phyloP scores from a whole-genome alignment of 1,139 yeast genomes.

The Yarrowia galli region DNA sequence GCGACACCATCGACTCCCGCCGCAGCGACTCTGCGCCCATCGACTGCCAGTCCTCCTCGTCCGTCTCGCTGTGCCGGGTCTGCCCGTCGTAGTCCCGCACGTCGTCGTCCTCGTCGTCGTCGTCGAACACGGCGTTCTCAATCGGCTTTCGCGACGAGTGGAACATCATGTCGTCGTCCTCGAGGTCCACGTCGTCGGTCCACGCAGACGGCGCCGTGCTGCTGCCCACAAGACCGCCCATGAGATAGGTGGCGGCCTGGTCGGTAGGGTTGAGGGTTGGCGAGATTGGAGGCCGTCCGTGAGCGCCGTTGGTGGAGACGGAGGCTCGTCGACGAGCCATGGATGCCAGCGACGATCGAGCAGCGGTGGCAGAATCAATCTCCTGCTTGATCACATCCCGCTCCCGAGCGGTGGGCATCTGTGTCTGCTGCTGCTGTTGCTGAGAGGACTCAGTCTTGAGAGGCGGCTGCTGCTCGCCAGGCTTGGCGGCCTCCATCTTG shows the following conservation, averaged over 20 bases:
- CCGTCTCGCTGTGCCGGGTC: constrained; percentile 62
- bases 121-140: constrained; percentile 45
- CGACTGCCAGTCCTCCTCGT: constrained; percentile 94
- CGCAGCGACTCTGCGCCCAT: constrained; percentile 71
- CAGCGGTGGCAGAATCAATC: constrained; percentile 39
- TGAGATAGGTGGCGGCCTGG: constrained; percentile 39
- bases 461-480: constrained; percentile 20
- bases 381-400: constrained; percentile 31
- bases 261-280: constrained; percentile 44
- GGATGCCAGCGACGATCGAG: constrained; percentile 43
- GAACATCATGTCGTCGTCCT: constrained; percentile 50
- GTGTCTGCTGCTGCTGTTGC: constrained; percentile 7
- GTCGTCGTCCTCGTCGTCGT: constrained; percentile 47
- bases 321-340: constrained; percentile 56
- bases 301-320: constrained; percentile 53
- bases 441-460: too few relatives aligned
- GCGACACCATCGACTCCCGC: constrained; percentile 41
- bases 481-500: constrained; percentile 8
- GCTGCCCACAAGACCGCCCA: constrained; percentile 38
- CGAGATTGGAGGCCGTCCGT: constrained; percentile 44
- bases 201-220: constrained; percentile 45
- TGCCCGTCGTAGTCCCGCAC: constrained; percentile 44
- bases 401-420: constrained; percentile 12
- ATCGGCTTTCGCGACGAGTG: constrained; percentile 43
- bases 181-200: constrained; percentile 58